phyloP scores from a whole-genome alignment of 2,329 filamentous ascomycete species.

The Fusarium nurragi region DNA sequence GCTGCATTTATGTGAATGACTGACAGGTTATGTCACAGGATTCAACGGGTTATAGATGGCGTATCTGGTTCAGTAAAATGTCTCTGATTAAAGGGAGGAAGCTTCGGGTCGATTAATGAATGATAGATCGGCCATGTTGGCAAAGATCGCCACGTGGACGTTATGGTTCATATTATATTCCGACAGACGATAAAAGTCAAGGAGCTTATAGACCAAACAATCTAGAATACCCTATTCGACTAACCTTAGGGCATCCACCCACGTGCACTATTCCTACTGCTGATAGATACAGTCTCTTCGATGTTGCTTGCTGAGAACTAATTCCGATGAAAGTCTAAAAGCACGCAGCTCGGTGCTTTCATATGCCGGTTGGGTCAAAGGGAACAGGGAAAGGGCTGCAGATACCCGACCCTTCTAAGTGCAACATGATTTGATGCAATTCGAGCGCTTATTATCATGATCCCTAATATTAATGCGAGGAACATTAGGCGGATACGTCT shows the following conservation, averaged over 20 bases:
- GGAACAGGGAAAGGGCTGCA: too few species aligned
- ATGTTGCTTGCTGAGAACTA: too few species aligned
- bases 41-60: constrained; percentile 16
- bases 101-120: background rate
- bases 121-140: background rate
- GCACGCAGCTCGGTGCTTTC: too few species aligned
- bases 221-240: background rate
- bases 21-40: background rate
- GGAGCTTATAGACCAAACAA: background rate
- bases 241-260: background rate
- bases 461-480: background rate
- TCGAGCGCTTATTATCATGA: background rate
- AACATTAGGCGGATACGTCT: background rate
- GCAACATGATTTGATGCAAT: background rate
- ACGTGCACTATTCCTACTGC: background rate
- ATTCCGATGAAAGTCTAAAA: too few species aligned
- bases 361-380: too few species aligned
- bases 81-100: background rate
- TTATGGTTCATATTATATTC: background rate
- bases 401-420: background rate
- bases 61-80: background rate
- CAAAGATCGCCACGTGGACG: background rate
- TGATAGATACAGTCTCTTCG: background rate
- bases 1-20: background rate
- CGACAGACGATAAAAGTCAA: background rate